Percentiles rank a stretch among this genome's conserved stretches.
Conservation (phyloP, 306 rosid species). For the Inga oerstediana region DNA sequence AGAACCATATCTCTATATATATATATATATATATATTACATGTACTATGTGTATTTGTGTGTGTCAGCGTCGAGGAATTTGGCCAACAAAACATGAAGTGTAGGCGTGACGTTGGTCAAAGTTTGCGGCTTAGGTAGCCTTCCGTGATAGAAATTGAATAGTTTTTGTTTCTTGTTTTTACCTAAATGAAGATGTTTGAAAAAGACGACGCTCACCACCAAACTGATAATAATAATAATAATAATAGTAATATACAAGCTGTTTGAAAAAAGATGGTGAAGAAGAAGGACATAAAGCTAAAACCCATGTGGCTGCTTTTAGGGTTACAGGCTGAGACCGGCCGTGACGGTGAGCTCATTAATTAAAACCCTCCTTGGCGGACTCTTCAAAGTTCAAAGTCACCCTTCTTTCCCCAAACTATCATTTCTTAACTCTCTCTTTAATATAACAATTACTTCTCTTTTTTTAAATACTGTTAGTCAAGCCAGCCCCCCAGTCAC, state of each 20-base stretch:
- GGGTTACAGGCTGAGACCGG: constrained; percentile 28
- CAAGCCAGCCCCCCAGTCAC: constrained; percentile 52
- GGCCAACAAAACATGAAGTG: neutral
- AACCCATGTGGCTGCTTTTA: constrained; percentile 9
- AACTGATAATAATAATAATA: neutral
- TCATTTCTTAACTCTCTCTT: neutral
- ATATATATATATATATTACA: neutral
- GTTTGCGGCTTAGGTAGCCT: constrained; percentile 40
- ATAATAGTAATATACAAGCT: neutral
- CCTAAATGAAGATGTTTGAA: neutral
- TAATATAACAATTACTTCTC: neutral
- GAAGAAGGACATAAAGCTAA: neutral
- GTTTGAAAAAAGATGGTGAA: neutral
- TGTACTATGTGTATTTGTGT: neutral
- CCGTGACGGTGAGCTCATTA: constrained; percentile 47
- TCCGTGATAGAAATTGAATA: constrained; percentile 27
- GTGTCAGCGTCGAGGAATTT: neutral
- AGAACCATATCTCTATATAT: neutral
- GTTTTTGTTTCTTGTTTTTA: neutral
- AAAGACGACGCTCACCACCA: neutral
- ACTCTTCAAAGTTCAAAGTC: constrained; percentile 55
- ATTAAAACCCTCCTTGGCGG: constrained; percentile 46
- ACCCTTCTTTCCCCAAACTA: neutral
- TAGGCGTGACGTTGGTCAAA: constrained; percentile 30
- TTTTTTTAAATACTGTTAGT: constrained; percentile 38